A percentile compares a stretch with the other conserved stretches of the same genome.
Evolutionary conservation across 1,139 yeast genomes (phyloP).

Genomic region (Pichia sp.): DNA sequence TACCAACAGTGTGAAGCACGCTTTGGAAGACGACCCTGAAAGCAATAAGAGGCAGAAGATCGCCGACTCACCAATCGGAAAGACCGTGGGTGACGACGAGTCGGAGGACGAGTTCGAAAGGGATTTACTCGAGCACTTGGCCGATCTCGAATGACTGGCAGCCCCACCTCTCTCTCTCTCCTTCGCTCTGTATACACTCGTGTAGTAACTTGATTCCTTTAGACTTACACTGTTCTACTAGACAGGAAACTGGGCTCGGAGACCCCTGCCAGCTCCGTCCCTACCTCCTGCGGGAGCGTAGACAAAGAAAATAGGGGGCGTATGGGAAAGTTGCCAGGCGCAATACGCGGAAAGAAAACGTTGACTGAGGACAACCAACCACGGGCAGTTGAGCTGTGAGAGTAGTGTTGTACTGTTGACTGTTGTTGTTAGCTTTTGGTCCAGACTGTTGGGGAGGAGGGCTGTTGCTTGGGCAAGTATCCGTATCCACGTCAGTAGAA

Average conservation of each 20-base stretch:
- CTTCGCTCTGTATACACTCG: no score
- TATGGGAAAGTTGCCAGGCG: neutral
- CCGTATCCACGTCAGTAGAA: neutral
- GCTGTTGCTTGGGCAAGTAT: neutral
- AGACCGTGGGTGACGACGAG: neutral
- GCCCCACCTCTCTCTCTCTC: neutral
- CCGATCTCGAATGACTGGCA: conserved; percentile 26
- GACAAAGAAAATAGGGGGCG: neutral
- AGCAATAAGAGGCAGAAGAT: neutral
- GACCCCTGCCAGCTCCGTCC: no score
- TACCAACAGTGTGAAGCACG: neutral
- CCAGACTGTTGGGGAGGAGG: neutral
- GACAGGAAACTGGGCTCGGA: neutral
- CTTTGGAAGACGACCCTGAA: neutral
- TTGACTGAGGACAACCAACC: neutral
- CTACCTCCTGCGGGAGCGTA: neutral
- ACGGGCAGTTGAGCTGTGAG: neutral
- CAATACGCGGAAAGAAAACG: neutral
- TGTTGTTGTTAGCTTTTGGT: neutral
- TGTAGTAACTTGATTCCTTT: no score
- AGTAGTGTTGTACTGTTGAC: neutral
- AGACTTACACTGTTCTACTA: neutral
- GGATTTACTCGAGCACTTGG: conserved; percentile 30
- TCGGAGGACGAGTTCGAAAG: conserved; percentile 32
- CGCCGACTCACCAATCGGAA: neutral